Evolutionary conservation across 192 early-diverging fungal genomes (phyloP), one percentile per base, ranked within the genome.

Genomic region (Phycomyces nitens): DNA sequence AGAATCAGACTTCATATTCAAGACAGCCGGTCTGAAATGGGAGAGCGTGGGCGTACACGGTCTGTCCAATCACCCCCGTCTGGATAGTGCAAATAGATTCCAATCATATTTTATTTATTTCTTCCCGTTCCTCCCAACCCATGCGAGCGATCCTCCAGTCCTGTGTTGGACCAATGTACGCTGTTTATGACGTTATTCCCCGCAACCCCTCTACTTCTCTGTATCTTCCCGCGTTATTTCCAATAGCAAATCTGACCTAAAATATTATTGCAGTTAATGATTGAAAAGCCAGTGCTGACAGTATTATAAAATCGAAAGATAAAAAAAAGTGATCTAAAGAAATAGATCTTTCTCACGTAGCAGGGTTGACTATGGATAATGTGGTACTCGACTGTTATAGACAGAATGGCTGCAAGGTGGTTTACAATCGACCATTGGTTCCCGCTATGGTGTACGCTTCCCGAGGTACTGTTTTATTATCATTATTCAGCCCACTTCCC

Each of bases 71-170:
- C 44, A 47, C 3, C 12, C 11, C 11, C 3, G 44, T 47, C 44
- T 47, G 18, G 44, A 7, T 3, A 7, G 44, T 47, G 18, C 11
- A 47, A 47, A 18, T 47, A 11, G 12, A 47, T 2, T 11, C 44
- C 44, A 34, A 34, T 5, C 7, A 5, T 34, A 5, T 34, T 7
- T 34, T 34, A 5, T 34, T 34, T 34, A 7, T 34, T 34, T 47
- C 15, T 47, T 47, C 44, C 44, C 44, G 44, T 47, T n/a, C 18
- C 44, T 47, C 18, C 44, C 44, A 47, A 47, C 44, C 29, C 44
- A 47, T 47, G 44, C 44, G 44, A 47, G 44, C 44, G 44, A 47
- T 47, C 44, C 44, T 47, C 44, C 44, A 47, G 44, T 11, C 18
- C 2, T 3, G 3, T 47, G 12, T 47, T 47, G 18, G 12, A 47